Percentiles rank a stretch among this genome's conserved stretches.
Conservation (phyloP, 2,329 filamentous ascomycete species). For the Huntiella omanensis region DNA sequence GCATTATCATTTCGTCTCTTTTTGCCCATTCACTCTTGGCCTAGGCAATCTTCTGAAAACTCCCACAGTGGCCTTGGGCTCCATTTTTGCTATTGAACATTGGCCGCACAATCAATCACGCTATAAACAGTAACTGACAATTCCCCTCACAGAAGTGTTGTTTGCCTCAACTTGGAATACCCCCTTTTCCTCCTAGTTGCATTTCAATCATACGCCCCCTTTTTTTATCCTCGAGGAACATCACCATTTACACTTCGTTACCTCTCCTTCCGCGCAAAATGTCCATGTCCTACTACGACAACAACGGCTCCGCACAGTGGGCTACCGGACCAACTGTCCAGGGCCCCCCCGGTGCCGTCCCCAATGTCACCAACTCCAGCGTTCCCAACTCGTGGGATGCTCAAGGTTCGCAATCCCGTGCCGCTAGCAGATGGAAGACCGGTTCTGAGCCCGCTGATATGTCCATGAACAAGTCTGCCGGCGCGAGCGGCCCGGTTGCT, state of each 20-base stretch:
- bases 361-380: slow-evolving; percentile 15
- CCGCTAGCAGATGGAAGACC: slow-evolving; percentile 12
- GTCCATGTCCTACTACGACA: slow-evolving; percentile 11
- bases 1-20: not conserved
- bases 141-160: too few relatives aligned
- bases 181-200: too few relatives aligned
- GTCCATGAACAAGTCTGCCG: slow-evolving; percentile 22
- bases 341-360: slow-evolving; percentile 3
- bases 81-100: not conserved
- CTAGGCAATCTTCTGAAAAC: too few relatives aligned
- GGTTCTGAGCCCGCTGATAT: slow-evolving; percentile 2
- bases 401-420: slow-evolving; percentile 24
- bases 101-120: not conserved
- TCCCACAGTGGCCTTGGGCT: too few relatives aligned
- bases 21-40: not conserved
- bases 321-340: slow-evolving; percentile 3
- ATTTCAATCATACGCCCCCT: too few relatives aligned
- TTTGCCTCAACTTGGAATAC: too few relatives aligned
- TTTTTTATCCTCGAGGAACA: not conserved
- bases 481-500: slow-evolving; percentile 54
- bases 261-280: not conserved
- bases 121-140: too few relatives aligned
- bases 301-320: slow-evolving; percentile 8
- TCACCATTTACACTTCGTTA: not conserved
- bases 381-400: slow-evolving; percentile 23